phyloP scores from a whole-genome alignment of 345 rosid genomes.

The Camelina neglecta region DNA sequence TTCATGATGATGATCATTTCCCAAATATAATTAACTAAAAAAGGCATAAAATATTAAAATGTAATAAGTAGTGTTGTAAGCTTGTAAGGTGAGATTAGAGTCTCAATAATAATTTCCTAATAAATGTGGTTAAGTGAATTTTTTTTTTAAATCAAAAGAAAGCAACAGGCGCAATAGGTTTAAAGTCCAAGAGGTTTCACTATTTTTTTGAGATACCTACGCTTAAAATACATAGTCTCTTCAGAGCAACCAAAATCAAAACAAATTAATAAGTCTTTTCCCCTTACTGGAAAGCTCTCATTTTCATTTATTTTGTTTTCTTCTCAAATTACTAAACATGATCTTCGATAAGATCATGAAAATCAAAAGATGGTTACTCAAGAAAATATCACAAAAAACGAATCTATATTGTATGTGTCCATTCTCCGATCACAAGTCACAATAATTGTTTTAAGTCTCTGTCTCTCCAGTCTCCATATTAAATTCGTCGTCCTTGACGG shows the following conservation, averaged over 20 bases:
- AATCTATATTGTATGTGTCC: not conserved
- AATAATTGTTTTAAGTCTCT: not conserved
- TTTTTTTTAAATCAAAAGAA: not conserved
- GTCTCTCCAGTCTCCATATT: not conserved
- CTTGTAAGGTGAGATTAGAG: not conserved
- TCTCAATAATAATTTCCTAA: not conserved
- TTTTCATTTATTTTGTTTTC: not conserved
- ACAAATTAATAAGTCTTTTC: not conserved
- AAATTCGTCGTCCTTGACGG: not conserved
- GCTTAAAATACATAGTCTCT: not conserved
- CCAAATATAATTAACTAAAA: not conserved
- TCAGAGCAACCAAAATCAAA: not conserved
- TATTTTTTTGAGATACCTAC: not conserved
- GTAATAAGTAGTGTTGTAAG: not conserved
- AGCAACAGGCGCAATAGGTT: not conserved
- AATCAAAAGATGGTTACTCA: not conserved
- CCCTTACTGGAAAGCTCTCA: not conserved
- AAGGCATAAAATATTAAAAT: not conserved
- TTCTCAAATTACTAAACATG: not conserved
- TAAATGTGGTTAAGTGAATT: not conserved
- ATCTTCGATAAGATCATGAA: not conserved
- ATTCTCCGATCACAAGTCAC: not conserved
- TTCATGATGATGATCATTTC: not conserved
- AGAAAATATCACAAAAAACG: not conserved
- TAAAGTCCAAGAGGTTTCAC: not conserved